Conservation (phyloP, 495 filamentous ascomycete genomes). For the Aspergillus carlsbadensis region DNA sequence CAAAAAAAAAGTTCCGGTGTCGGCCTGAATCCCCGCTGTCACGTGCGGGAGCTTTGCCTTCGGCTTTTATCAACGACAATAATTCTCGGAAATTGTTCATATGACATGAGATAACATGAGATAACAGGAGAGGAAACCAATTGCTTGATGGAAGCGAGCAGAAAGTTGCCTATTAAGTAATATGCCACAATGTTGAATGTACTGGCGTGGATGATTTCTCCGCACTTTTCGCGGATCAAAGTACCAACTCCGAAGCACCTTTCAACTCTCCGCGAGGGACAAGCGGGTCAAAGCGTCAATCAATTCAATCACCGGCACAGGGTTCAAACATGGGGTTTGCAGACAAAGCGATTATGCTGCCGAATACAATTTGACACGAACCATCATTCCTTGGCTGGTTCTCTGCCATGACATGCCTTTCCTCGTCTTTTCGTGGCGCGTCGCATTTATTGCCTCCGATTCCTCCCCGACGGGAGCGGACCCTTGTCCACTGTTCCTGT, state of each 20-base stretch:
- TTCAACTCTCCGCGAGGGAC: neutral
- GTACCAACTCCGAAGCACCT: slow-evolving; percentile 1
- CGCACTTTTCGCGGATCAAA: neutral
- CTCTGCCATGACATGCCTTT: neutral
- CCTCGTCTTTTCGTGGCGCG: neutral
- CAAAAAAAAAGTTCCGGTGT: slow-evolving; percentile 1
- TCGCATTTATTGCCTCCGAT: neutral
- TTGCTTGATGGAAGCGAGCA: no score
- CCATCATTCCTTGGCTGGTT: neutral
- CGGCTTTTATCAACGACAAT: no score
- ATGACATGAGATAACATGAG: no score
- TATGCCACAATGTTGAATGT: neutral
- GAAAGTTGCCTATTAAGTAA: neutral
- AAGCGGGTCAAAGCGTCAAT: neutral
- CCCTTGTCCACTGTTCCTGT: neutral
- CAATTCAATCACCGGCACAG: no score
- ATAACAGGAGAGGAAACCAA: neutral
- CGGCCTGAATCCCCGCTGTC: slow-evolving; percentile 7
- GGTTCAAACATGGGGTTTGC: neutral
- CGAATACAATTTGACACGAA: neutral
- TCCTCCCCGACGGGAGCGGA: neutral
- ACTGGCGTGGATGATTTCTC: neutral
- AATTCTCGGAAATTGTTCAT: no score
- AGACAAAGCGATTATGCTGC: no score
- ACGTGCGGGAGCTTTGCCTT: no score